Conservation (phyloP, 1,284 basidiomycete genomes). For the Anthracocystis setariae region DNA sequence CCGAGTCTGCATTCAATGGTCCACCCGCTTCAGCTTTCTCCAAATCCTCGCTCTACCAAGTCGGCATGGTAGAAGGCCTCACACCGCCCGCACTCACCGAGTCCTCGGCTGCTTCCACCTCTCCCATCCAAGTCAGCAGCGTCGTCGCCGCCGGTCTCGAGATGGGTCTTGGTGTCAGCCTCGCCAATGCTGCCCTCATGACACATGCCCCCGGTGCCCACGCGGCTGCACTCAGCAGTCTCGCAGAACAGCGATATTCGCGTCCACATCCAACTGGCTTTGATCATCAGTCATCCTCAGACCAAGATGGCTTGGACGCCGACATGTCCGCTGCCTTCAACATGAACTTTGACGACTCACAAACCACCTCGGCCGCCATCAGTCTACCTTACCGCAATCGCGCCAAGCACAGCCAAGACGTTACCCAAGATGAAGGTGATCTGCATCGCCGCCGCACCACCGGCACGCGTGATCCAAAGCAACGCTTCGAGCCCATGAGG, state of each 20-base stretch:
- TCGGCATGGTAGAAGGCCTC: slow-evolving; percentile 46
- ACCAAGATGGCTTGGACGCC: background rate
- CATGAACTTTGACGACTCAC: slow-evolving; percentile 14
- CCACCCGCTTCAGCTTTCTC: slow-evolving; percentile 29
- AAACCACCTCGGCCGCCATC: slow-evolving; percentile 21
- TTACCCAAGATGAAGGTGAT: slow-evolving; percentile 24
- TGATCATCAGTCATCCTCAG: slow-evolving; percentile 7
- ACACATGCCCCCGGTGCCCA: slow-evolving; percentile 24
- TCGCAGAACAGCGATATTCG: slow-evolving; percentile 48
- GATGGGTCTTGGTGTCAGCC: slow-evolving; percentile 56
- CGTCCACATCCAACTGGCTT: slow-evolving; percentile 21
- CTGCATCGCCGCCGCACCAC: slow-evolving; percentile 43
- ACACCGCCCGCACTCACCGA: slow-evolving; percentile 34
- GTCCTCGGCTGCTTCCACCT: slow-evolving; percentile 26
- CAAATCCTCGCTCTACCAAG: slow-evolving; percentile 33
- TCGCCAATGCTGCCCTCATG: slow-evolving; percentile 50
- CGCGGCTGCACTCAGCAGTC: slow-evolving; percentile 28
- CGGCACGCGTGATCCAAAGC: slow-evolving; percentile 25
- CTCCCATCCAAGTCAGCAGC: slow-evolving; percentile 42
- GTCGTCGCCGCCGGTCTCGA: slow-evolving; percentile 55
- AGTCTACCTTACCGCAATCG: slow-evolving; percentile 28
- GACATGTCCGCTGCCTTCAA: slow-evolving; percentile 9
- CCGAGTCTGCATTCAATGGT: slow-evolving; percentile 11
- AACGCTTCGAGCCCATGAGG: slow-evolving; percentile 27
- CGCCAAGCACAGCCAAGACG: slow-evolving; percentile 16